These are phyloP conservation scores for Graphilbum ipis-grandicollis DNA, from an alignment of 2,329 filamentous ascomycete species.

Conservation along the genomic window DNA sequence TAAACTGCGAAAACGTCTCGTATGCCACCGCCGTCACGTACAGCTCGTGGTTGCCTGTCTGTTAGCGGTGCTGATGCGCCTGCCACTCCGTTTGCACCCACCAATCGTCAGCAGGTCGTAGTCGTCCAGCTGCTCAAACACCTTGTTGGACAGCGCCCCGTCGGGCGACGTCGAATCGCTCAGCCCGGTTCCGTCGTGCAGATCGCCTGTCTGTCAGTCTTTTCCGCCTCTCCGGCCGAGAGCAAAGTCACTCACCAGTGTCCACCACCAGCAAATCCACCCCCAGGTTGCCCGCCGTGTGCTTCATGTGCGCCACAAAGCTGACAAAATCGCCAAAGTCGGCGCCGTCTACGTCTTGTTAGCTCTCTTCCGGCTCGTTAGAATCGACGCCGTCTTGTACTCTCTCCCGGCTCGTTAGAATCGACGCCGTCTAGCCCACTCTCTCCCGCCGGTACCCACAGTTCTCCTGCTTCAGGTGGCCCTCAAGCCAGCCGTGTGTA, in stretches of 20 bases:
- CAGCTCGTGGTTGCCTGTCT: constrained; percentile 50
- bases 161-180: constrained; percentile 42
- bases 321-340: constrained; percentile 50
- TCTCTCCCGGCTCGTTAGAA: too few species aligned
- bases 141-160: constrained; percentile 31
- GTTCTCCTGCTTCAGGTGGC: constrained; percentile 42
- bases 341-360: constrained; percentile 31
- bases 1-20: constrained; percentile 41
- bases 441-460: too few species aligned
- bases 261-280: constrained; percentile 45
- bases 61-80: constrained; percentile 4
- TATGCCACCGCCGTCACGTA: constrained; percentile 45
- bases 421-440: too few species aligned
- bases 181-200: constrained; percentile 49
- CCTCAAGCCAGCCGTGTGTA: constrained; percentile 43
- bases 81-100: constrained; percentile 1
- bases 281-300: constrained; percentile 34
- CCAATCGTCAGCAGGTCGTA: constrained; percentile 27
- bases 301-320: constrained; percentile 41
- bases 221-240: background rate
- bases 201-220: too few species aligned
- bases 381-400: too few species aligned
- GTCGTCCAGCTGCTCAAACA: constrained; percentile 21
- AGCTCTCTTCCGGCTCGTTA: too few species aligned
- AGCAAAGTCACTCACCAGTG: constrained; percentile 23